Percentiles rank a stretch among this genome's conserved stretches.
Evolutionary conservation across 129 eudicot species (phyloP).

Genomic region (Flaveria ramosissima): DNA sequence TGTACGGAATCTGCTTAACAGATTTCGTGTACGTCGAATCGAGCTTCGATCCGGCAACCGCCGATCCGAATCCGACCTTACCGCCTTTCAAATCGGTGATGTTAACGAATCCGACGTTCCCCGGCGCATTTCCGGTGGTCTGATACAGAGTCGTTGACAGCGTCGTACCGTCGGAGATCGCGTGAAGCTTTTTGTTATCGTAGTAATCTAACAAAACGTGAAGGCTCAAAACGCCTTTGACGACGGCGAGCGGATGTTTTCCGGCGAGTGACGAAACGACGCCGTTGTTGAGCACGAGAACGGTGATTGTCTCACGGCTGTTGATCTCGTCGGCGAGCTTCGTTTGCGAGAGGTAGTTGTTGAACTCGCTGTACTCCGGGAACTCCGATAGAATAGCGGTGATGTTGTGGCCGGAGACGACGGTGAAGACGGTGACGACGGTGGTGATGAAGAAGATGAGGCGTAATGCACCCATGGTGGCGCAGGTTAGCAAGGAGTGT

Average conservation of each 20-base stretch:
- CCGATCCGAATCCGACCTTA: slow-evolving; percentile 86
- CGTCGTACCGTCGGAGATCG: slow-evolving; percentile 60
- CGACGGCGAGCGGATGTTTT: slow-evolving; percentile 37
- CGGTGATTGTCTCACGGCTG: slow-evolving; percentile 40
- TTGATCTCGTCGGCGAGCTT: slow-evolving; percentile 43
- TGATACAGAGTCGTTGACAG: slow-evolving; percentile 75
- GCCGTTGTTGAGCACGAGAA: slow-evolving; percentile 33
- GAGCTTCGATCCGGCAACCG: slow-evolving; percentile 53
- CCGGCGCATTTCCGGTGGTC: slow-evolving; percentile 72
- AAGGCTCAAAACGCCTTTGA: slow-evolving; percentile 34
- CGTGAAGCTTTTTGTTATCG: slow-evolving; percentile 43
- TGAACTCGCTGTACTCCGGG: slow-evolving; percentile 42
- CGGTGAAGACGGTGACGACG: slow-evolving; percentile 19
- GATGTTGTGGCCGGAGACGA: slow-evolving; percentile 36
- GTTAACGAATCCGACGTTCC: slow-evolving; percentile 62
- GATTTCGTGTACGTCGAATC: slow-evolving; percentile 67
- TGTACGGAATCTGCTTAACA: slow-evolving; percentile 57
- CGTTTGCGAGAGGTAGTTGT: slow-evolving; percentile 37
- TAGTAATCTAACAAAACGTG: slow-evolving; percentile 38
- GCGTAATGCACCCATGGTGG: slow-evolving; percentile 35
- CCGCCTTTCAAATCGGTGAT: slow-evolving; percentile 85
- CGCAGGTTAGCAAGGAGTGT: slow-evolving; percentile 29
- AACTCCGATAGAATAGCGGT: slow-evolving; percentile 32
- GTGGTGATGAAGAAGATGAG: slow-evolving; percentile 22
- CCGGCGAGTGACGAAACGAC: slow-evolving; percentile 37